Evolutionary conservation across 108 stramenopile species (phyloP).

Genomic region (Cyclostephanos tholiformis): DNA sequence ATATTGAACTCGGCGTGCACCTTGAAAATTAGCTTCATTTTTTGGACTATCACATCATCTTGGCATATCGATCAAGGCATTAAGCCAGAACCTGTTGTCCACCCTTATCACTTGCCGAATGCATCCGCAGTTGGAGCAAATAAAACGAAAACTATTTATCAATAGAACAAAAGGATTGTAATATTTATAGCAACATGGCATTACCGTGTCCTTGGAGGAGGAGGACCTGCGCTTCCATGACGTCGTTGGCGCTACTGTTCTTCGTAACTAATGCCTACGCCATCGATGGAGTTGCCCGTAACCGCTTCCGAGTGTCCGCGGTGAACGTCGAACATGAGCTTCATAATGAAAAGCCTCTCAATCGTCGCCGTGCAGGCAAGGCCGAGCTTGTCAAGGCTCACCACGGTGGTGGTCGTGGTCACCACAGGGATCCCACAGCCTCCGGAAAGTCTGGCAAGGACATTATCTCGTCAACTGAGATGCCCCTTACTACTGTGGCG

Average conservation of each 20-base stretch:
- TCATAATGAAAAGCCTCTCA: not conserved
- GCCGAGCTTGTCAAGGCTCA: not conserved
- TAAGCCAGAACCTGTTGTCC: too few species aligned
- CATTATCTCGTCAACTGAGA: not conserved
- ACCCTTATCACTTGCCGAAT: too few species aligned
- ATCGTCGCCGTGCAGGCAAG: not conserved
- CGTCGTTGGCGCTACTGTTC: conserved; percentile 4
- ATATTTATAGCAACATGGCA: not conserved
- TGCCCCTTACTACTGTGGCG: not conserved
- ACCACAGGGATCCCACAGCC: not conserved
- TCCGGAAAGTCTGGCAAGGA: too few species aligned
- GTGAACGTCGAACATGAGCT: not conserved
- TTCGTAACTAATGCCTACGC: not conserved
- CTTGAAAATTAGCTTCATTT: too few species aligned
- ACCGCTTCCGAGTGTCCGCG: not conserved
- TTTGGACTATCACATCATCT: too few species aligned
- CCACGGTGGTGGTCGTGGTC: not conserved
- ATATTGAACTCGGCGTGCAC: too few species aligned
- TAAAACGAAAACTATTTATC: too few species aligned
- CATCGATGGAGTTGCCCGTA: too few species aligned
- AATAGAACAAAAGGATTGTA: too few species aligned
- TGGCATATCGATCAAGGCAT: too few species aligned
- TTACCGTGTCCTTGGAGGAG: not conserved
- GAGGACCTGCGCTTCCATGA: not conserved
- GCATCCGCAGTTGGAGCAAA: too few species aligned